Base-by-base conservation (phyloP, 129 eudicot genomes). In the Lactuca saligna region DNA sequence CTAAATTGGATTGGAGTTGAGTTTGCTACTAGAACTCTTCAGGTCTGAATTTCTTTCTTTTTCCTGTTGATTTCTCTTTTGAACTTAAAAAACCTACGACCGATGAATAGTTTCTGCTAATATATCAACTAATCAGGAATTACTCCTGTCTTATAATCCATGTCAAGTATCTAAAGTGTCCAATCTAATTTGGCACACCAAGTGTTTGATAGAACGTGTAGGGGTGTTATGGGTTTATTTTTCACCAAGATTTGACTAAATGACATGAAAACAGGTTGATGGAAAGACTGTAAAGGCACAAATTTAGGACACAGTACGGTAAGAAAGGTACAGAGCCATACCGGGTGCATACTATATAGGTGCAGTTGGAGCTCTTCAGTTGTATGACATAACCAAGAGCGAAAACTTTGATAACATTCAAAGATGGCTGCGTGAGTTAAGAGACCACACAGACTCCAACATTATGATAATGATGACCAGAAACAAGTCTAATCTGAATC, bases 271-370 rank as follows among this genome's bases (percentile, higher is more conserved):
- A 1, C 20, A 20, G 20, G 20, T 20, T 20, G 20, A 89, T 13
- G 96, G 96, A 62, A 86, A 83, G 81, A 89, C 96, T 2, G 87
- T 89, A 9, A 89, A 89, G 82, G 96, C 96, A 29, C 96, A 89
- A 54, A 88, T 88, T 70, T 88, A 91, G 96, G 96, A 88, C 83
- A 88, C 96, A 15, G 96, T 91, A 42, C 91, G 96, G 10, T 92
- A 89, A 54, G 96, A 89, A 66, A 86, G 96, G 67, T 89, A 89
- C 55, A 67, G 96, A 63, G 96, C 96, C n/a, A 89, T 89, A 17
- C 86, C 96, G 1, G 86, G 92, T 54, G 96, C 96, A 14, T 89
- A 89, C 79, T 89, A 86, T 63, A 74, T 92, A 72, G 96, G 96
- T 58, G 96, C 96, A 4, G 92, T 85, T 1, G 95, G 95, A 34